Evolutionary conservation across 2,329 filamentous ascomycete genomes (phyloP), one percentile per base, ranked within the genome.

Genomic region (Epichloe brachyelytri): DNA sequence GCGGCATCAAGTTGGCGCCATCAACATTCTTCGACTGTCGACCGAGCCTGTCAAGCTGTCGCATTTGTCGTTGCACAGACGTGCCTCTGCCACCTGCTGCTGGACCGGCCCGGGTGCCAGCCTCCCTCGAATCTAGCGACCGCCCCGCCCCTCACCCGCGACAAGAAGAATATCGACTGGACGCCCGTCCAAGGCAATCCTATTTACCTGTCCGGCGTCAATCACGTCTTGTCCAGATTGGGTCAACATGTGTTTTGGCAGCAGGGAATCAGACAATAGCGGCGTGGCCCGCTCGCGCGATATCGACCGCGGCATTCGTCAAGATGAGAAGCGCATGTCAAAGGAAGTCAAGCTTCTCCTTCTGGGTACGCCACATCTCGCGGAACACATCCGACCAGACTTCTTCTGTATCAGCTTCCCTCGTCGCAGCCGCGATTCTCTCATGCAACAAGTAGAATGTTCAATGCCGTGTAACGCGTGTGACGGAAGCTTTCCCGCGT

Each of bases 301-400:
- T 66, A 89, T 98, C 60, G 93, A 98, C 65, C 87, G 85, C 70
- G 73, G 80, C 61, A 80, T 98, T 60, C 85, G 87, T 55, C 79
- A 83, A 60, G 93, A 97, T 72, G 88, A 91, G 73, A 95, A 93
- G 78, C 78, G 78, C 58, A 77, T 93, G 76, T 74, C 85, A 51
- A 85, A 85, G 64, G 90, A 95, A 65, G 88, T 97, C 63, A 98
- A 97, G 76, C 82, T 98, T 57, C 73, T 98, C 59, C 76, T 98
- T 59, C 77, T 98, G 57, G 91, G 91, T 96, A 62, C 51, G 63
- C 59, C 15, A n/a, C 30, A 47, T 22, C 15, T 26, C 20, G 11
- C 11, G 15, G 11, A 40, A 17, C 8, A 38, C 33, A n/a, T 36
- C 26, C 26, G 22, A 30, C 41, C 20, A 17, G n/a, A 6, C 37